These are phyloP conservation scores for Exobasidium cylindrosporum DNA, from an alignment of 1,284 basidiomycete genomes.

Conservation along the genomic window DNA sequence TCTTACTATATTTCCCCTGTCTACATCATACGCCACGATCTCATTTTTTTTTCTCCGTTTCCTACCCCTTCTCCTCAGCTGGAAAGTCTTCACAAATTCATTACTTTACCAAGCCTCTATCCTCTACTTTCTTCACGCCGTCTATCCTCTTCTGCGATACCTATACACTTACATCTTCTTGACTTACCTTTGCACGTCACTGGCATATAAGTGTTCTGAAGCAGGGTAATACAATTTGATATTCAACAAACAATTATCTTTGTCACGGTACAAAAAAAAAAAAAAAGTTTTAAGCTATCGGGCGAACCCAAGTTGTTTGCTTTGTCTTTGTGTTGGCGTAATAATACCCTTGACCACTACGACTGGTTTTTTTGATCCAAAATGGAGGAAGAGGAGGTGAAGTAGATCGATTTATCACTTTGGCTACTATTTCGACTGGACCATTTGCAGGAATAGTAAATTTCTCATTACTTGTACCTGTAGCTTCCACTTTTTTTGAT, in stretches of 20 bases:
- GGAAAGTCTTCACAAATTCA: background rate
- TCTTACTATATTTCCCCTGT: too few relatives aligned
- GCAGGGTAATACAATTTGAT: too few relatives aligned
- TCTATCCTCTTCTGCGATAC: too few relatives aligned
- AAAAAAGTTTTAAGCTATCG: conserved; percentile 1
- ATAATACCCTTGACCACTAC: conserved; percentile 9
- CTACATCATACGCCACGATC: too few relatives aligned
- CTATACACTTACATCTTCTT: too few relatives aligned
- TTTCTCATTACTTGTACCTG: background rate
- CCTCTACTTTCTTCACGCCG: too few relatives aligned
- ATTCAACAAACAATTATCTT: too few relatives aligned
- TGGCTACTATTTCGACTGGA: background rate
- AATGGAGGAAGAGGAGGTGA: background rate
- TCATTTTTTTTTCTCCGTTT: background rate
- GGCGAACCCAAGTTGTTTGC: conserved; percentile 9
- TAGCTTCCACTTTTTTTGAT: background rate
- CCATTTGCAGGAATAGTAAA: background rate
- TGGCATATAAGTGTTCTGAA: too few relatives aligned
- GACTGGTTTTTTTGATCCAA: background rate
- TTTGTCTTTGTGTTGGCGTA: conserved; percentile 13
- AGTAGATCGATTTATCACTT: too few relatives aligned
- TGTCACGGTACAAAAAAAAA: background rate
- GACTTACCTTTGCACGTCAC: too few relatives aligned
- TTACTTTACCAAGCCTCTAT: too few relatives aligned
- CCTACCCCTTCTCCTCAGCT: background rate